Evolutionary conservation across 495 filamentous ascomycete species (phyloP).

Genomic region (Tuber magnatum): DNA sequence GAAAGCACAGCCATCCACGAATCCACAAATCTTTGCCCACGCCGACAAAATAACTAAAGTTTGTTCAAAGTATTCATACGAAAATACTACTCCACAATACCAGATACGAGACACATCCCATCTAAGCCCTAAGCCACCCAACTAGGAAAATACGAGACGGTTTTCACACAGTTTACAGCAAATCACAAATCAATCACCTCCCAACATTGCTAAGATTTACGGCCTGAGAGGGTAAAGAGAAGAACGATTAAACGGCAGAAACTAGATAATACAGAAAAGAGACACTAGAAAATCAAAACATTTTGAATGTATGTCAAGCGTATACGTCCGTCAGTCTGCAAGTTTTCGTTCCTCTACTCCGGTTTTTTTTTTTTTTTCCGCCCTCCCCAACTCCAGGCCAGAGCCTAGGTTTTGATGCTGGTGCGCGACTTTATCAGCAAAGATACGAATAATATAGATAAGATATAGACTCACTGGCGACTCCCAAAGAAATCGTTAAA

Average conservation of each 20-base stretch:
- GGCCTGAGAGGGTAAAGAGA: neutral
- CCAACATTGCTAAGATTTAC: neutral
- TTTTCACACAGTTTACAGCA: neutral
- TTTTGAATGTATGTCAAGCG: constrained; percentile 2
- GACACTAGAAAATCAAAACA: neutral
- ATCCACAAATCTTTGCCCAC: neutral
- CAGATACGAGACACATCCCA: neutral
- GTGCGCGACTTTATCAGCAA: neutral
- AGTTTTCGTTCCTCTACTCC: neutral
- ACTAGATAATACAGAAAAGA: constrained; percentile 4
- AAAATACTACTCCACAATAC: neutral
- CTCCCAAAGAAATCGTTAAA: constrained; percentile 31
- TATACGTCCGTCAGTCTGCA: constrained; percentile 4
- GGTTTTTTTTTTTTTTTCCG: neutral
- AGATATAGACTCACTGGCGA: constrained; percentile 8
- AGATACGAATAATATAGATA: neutral
- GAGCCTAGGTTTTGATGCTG: neutral
- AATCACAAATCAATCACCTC: neutral
- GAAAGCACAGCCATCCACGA: neutral
- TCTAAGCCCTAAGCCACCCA: neutral
- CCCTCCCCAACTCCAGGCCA: neutral
- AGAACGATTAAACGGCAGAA: neutral
- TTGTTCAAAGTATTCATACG: neutral
- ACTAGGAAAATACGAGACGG: neutral
- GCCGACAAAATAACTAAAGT: neutral